Percentiles rank a stretch among this genome's conserved stretches.
phyloP scores from a whole-genome alignment of 177 flowering plant genomes.

The Vitis hybrid region DNA sequence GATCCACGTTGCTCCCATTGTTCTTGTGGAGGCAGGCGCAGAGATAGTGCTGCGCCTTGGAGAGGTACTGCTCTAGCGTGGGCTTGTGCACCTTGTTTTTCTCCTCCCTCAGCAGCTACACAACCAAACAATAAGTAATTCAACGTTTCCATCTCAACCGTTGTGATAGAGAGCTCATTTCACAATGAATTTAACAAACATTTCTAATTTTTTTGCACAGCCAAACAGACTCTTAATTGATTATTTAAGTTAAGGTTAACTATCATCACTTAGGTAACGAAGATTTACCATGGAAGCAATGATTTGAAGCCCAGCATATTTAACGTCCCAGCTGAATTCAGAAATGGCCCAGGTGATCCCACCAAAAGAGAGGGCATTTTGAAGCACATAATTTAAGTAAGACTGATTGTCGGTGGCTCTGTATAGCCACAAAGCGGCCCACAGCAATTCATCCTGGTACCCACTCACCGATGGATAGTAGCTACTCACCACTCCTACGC shows the following conservation, averaged over 20 bases:
- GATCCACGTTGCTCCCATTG: conserved; percentile 57
- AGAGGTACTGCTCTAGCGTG: conserved; percentile 55
- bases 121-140: background rate
- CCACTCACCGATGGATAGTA: conserved; percentile 93
- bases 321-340: conserved; percentile 98
- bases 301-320: conserved; percentile 87
- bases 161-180: no score
- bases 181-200: no score
- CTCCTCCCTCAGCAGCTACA: conserved; percentile 55
- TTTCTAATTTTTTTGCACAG: no score
- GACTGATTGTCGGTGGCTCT: conserved; percentile 72
- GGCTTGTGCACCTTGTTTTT: conserved; percentile 37
- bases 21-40: conserved; percentile 74
- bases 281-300: conserved; percentile 68
- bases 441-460: conserved; percentile 84
- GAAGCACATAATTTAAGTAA: conserved; percentile 51
- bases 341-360: conserved; percentile 83
- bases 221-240: no score
- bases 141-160: no score
- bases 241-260: no score
- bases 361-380: conserved; percentile 66
- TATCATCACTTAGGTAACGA: no score
- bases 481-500: conserved; percentile 62
- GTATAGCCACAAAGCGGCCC: conserved; percentile 94
- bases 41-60: conserved; percentile 72